Conservation (phyloP, 1,284 basidiomycete species). For the Tilletia caries region DNA sequence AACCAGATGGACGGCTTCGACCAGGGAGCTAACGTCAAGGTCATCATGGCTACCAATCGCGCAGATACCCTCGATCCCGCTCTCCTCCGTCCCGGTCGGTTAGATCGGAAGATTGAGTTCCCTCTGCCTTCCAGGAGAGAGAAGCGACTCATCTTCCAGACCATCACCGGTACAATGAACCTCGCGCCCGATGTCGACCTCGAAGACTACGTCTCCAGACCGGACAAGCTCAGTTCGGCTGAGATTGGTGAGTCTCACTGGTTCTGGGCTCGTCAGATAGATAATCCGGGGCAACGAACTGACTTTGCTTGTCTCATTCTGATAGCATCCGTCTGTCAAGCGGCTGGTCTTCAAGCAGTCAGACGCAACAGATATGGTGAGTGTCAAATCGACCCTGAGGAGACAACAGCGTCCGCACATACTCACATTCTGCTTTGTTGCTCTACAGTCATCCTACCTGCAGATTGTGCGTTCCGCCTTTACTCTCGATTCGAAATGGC, state of each 20-base stretch:
- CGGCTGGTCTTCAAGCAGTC: constrained; percentile 95
- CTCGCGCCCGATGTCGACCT: constrained; percentile 95
- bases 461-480: constrained; percentile 73
- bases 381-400: neutral
- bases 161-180: constrained; percentile 96
- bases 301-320: neutral
- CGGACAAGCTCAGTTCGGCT: constrained; percentile 90
- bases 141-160: constrained; percentile 97
- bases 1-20: constrained; percentile 99
- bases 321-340: constrained; percentile 82
- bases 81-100: constrained; percentile 89
- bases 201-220: constrained; percentile 96
- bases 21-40: constrained; percentile 96
- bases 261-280: no score
- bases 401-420: neutral
- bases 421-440: neutral
- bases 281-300: no score
- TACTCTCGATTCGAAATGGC: neutral
- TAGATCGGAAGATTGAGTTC: constrained; percentile 99
- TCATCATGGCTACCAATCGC: constrained; percentile 54
- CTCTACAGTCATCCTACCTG: constrained; percentile 73
- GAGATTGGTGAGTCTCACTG: constrained; percentile 70
- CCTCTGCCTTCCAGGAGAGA: constrained; percentile 90
- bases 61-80: constrained; percentile 68
- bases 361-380: constrained; percentile 86